Evolutionary conservation across 2,329 filamentous ascomycete species (phyloP), one percentile per base, ranked within the genome.

Genomic region (Beauveria brongniartii): DNA sequence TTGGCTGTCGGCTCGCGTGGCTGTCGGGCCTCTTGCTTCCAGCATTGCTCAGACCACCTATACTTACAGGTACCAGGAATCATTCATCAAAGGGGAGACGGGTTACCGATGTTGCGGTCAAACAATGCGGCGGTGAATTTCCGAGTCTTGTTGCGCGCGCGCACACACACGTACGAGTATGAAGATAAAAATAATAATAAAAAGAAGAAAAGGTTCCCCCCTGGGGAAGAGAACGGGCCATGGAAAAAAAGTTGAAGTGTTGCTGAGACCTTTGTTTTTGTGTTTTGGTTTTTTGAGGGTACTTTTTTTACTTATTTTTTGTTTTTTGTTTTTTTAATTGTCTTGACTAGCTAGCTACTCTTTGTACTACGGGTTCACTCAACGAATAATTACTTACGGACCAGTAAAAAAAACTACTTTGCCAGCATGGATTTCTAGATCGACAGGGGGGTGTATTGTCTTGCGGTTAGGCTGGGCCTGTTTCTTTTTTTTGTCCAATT

Each of bases 31-130:
- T 52, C 34, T 48, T 53, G 34, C 46, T 56, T 14, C 53, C 52
- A 55, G 59, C 44, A 61, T 61, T 52, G 59, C 59, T 56, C 59
- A 56, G 59, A 61, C 59, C 59, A 61, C 53, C 46, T 56, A 41
- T 37, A 48, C 44, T 40, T 50, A 30, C 22, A 18, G 20, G 46
- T 46, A 54, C 59, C 14, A 40, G 54, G 47, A 57, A 43, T 28
- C 40, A 52, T 28, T 61, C 41, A 34, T 34, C 30, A 34, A 34
- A 34, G 30, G 30, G 30, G 30, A 34, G 30, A 34, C 30, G 30
- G 28, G 54, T 44, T 47, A 46, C 59, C 54, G 59, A 56, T 52
- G 59, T 57, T 57, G 53, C 53, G 59, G 59, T 61, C 59, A 61
- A 61, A 44, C 47, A 56, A 51, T 34, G 43, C 47, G 37, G 53